These are phyloP conservation scores for Boechera divaricarpa DNA, from an alignment of 345 rosid genomes.

Conservation along the genomic window DNA sequence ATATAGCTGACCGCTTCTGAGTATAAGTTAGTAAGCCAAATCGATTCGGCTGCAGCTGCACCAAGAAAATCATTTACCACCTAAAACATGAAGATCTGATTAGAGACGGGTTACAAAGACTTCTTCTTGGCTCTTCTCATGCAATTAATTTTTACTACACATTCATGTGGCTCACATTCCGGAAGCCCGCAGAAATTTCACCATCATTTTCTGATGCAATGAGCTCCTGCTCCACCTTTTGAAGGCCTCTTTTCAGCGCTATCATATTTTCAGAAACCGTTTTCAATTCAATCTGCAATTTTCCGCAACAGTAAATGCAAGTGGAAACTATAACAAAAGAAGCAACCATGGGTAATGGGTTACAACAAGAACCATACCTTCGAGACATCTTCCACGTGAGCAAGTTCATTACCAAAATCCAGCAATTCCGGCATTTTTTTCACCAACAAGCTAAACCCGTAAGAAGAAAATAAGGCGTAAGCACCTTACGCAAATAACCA, in stretches of 20 bases:
- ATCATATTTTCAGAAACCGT: neutral
- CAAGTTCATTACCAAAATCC: neutral
- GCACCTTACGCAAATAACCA: neutral
- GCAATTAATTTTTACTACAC: neutral
- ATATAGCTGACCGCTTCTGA: conserved; percentile 72
- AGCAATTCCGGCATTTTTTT: neutral
- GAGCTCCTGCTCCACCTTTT: neutral
- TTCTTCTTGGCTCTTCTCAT: neutral
- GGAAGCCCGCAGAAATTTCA: neutral
- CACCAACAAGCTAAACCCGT: neutral
- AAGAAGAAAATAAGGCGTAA: neutral
- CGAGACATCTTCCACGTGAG: neutral
- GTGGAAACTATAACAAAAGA: neutral
- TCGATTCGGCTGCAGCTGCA: conserved; percentile 81
- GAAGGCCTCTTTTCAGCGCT: neutral
- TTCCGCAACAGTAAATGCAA: conserved; percentile 19
- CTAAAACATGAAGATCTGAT: neutral
- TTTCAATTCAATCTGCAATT: conserved; percentile 73
- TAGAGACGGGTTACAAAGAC: neutral
- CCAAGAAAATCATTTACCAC: conserved; percentile 61
- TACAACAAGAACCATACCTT: neutral
- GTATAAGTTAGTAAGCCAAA: conserved; percentile 70
- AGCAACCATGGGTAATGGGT: neutral
- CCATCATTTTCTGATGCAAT: neutral
- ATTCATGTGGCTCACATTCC: neutral